Evolutionary conservation across 495 filamentous ascomycete genomes (phyloP).

Genomic region (Aspergillus olivimuriae): DNA sequence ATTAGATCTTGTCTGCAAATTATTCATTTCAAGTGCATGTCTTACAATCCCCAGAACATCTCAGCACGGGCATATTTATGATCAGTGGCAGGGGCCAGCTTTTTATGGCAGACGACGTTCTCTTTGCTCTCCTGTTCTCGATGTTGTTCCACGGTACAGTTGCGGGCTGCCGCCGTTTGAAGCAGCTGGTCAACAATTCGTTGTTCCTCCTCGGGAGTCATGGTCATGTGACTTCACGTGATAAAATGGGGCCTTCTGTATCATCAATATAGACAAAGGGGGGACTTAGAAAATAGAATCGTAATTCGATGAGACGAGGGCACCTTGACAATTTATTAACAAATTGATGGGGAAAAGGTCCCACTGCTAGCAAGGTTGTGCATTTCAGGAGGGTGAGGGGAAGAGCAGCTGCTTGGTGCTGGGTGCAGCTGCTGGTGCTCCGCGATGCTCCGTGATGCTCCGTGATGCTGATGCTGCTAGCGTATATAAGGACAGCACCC

Average conservation of each 20-base stretch:
- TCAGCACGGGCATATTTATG: constrained; percentile 3
- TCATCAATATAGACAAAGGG: constrained; percentile 3
- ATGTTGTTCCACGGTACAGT: background rate
- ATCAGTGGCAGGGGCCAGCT: constrained; percentile 1
- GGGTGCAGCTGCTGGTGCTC: background rate
- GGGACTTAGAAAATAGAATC: background rate
- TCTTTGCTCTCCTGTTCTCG: background rate
- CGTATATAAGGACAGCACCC: constrained; percentile 1
- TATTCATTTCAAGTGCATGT: background rate
- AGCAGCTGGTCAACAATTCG: background rate
- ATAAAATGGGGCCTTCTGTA: background rate
- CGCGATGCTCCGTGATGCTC: background rate
- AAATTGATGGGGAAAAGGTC: background rate
- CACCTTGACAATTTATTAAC: background rate
- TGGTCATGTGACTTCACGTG: background rate
- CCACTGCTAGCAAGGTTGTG: background rate
- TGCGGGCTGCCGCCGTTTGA: background rate
- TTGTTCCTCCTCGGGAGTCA: background rate
- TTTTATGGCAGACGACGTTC: background rate
- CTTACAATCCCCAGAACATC: constrained; percentile 12
- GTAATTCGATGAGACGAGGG: background rate
- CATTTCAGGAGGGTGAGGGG: background rate
- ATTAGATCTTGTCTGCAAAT: background rate
- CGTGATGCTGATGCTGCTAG: constrained; percentile 1
- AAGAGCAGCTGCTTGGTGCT: constrained; percentile 1